Conservation (phyloP, 345 rosid genomes). For the Stellera chamaejasme region DNA sequence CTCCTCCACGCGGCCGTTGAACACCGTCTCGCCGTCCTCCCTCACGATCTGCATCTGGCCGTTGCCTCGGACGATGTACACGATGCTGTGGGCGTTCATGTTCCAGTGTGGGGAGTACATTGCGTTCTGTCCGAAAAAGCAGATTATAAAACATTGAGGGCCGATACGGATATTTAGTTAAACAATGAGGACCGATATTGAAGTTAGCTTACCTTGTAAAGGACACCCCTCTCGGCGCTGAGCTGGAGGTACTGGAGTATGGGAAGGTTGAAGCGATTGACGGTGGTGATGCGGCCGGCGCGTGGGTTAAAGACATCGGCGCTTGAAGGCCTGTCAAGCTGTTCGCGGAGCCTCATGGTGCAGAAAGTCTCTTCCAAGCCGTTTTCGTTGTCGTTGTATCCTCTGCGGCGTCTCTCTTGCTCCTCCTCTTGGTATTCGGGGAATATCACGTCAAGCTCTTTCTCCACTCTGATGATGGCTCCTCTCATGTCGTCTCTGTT, state of each 20-base stretch:
- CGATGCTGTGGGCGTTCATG: slow-evolving; percentile 31
- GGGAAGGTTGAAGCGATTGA: slow-evolving; percentile 50
- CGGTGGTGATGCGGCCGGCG: slow-evolving; percentile 47
- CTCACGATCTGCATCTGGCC: slow-evolving; percentile 7
- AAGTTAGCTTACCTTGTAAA: slow-evolving; percentile 18
- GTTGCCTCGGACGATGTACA: slow-evolving; percentile 23
- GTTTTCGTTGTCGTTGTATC: slow-evolving; percentile 12
- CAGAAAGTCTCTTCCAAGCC: slow-evolving; percentile 60
- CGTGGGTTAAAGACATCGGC: slow-evolving; percentile 57
- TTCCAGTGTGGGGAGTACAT: slow-evolving; percentile 27
- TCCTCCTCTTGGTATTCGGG: slow-evolving; percentile 11
- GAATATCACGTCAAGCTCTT: slow-evolving; percentile 23
- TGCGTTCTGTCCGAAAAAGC: slow-evolving; percentile 23
- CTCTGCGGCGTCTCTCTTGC: slow-evolving; percentile 7
- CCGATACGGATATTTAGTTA: not conserved
- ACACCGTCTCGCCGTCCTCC: slow-evolving; percentile 2
- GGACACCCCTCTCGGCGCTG: slow-evolving; percentile 42
- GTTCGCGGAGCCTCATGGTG: slow-evolving; percentile 35
- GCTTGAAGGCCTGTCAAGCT: slow-evolving; percentile 35
- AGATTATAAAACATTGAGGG: not conserved
- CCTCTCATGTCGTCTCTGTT: slow-evolving; percentile 40
- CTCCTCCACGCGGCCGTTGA: not conserved
- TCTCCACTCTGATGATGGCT: slow-evolving; percentile 34
- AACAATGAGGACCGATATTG: not conserved
- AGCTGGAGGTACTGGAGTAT: slow-evolving; percentile 40